Base-by-base conservation (phyloP, 2,329 filamentous ascomycete genomes). In the Pyrenophora graminea region DNA sequence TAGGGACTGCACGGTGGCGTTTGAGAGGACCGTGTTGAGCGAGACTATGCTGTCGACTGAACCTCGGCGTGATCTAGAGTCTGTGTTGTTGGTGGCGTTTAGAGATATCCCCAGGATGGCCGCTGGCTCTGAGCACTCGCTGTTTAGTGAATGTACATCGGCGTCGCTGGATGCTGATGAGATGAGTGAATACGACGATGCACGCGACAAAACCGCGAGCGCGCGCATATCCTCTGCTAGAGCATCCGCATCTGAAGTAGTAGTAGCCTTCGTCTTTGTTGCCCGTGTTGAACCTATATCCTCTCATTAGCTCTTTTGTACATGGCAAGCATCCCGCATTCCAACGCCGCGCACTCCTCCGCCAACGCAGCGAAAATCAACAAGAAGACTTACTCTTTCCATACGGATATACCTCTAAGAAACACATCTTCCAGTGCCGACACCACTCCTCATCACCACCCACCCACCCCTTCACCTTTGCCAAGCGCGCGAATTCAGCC, bases 401-500 rank as follows among this genome's bases (percentile, higher is more conserved):
- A 37, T 53, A 62, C 5, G 25, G 9, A 25, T 63, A 63, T 1
- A 38, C 18, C 18, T 64, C 56, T 1, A 39, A 45, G 32, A 66
- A 68, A 33, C 60, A 65, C 12, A 39, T 30, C 30, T 49, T 12
- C 61, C 63, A 64, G 30, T 55, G 39, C 10, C 10, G 3, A 10
- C 51, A 51, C 62, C 63, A 66, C 3, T 53, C 31, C 12, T 17
- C 30, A 42, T 56, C 54, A 5, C 56, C 61, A 13, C 54, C 58
- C 2, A 48, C 46, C 64, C 64, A 67, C 7, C 59, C 57, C 39
- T 55, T 57, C 33, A 39, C 39, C 33, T 56, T 50, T 3, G 60
- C 64, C n/a, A 67, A 41, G 15, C 60, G 59, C 10, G 51, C 55
- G 37, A 67, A 67, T 33, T 66, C 62, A 19, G 55, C 57, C 27